These are phyloP conservation scores for Penicillium sp. DNA, from an alignment of 2,329 filamentous ascomycete genomes.

Conservation along the genomic window DNA sequence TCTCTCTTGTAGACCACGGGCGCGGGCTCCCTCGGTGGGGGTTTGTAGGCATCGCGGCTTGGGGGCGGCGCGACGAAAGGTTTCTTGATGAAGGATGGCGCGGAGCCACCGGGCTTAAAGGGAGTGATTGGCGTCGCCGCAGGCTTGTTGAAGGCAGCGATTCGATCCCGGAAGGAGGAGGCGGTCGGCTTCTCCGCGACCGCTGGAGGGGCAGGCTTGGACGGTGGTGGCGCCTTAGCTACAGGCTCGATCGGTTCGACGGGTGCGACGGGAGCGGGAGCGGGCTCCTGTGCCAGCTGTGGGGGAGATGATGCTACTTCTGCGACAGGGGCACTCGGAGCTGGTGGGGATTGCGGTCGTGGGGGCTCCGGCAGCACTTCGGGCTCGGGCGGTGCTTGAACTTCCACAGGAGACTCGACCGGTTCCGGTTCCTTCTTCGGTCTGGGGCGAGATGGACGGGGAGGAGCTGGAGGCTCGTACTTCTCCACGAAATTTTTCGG, in stretches of 20 bases:
- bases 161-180: conserved; percentile 89
- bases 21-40: conserved; percentile 69
- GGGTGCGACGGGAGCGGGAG: conserved; percentile 29
- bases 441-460: conserved; percentile 75
- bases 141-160: conserved; percentile 94
- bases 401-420: conserved; percentile 24
- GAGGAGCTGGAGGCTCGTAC: conserved; percentile 87
- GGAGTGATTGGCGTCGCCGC: conserved; percentile 84
- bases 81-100: conserved; percentile 84
- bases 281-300: conserved; percentile 24
- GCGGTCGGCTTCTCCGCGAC: conserved; percentile 70
- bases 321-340: conserved; percentile 25
- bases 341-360: conserved; percentile 23
- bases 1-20: conserved; percentile 81
- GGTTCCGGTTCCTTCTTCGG: conserved; percentile 63
- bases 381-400: conserved; percentile 36
- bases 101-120: conserved; percentile 72
- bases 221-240: conserved; percentile 40
- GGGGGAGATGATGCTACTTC: conserved; percentile 30
- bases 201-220: conserved; percentile 65
- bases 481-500: conserved; percentile 97
- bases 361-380: conserved; percentile 23
- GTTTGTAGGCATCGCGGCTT: conserved; percentile 86
- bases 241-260: conserved; percentile 29
- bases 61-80: conserved; percentile 94